Evolutionary conservation across 108 stramenopile species (phyloP), one percentile per base, ranked within the genome.

Genomic region (Conticribra guillardii): DNA sequence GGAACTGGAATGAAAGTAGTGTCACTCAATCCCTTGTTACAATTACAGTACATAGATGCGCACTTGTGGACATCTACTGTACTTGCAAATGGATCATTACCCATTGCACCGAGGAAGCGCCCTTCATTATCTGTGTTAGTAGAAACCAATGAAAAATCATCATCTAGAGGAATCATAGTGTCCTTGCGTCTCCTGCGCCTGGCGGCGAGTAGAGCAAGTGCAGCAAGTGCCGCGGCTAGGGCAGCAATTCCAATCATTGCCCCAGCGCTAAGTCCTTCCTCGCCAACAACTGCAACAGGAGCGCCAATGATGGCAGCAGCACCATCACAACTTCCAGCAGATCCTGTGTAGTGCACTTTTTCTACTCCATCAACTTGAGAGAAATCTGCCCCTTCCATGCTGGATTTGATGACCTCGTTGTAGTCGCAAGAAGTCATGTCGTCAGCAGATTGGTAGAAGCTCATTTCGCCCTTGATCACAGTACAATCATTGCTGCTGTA

Each of bases 61-160:
- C 74, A 75, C 60, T 67, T 67, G 44, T 75, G 74, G 19, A 75
- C 74, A 75, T 75, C 74, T 54, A 67, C 64, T n/a, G 74, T 75
- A 45, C 53, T 75, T 7, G 74, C 60, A 52, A 65, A 75, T 4
- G 66, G 74, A 61, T 74, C 64, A 16, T 67, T 46, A 8, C 48
- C 54, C 33, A 41, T 11, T 41, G 46, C 18, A 17, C 31, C 67
- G 33, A 56, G 31, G 15, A 37, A 55, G 47, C 37, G 54, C 9
- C 71, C 71, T 21, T 62, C 53, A n/a, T 55, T 45, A 32, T 55
- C 45, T 33, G 61, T 72, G 30, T 63, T 47, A 16, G 46, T 28
- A 30, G 71, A 72, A 22, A 72, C 54, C 15, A 72, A 17, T 18
- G 60, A 60, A 32, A 72, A 54, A 19, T 72, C 71, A 7, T 60